Base-by-base conservation (phyloP, 1,139 yeast genomes). In the Scheffersomyces cryptocercus region DNA sequence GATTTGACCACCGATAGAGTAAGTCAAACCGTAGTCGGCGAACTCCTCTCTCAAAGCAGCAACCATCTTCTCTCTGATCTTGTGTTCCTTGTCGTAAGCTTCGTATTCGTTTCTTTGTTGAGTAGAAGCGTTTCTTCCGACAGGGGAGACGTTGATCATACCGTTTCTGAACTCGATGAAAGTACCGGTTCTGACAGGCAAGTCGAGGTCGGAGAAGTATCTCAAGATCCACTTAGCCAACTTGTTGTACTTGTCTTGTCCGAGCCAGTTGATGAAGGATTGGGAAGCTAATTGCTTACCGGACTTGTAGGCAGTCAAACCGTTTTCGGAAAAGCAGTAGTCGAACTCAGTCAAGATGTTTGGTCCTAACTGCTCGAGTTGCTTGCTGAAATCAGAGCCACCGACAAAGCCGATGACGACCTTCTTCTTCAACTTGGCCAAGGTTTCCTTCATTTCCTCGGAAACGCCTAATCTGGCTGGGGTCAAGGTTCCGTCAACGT, bases 131-230 rank as follows among this genome's bases (percentile, higher is more conserved):
- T 93, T 95, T 82, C 99, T 88, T 62, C 99, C 99, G 49, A 93
- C 82, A 56, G 99, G 99, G 13, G 97, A 90, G 49, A 93, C 89
- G 70, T 93, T 93, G 72, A 93, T 88, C 97, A 93, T 91, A 68
- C 99, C 99, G 70, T 93, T 93, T 82, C 99, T 89, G 81, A 93
- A 95, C 77, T 93, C 99, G 57, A 93, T 73, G 70, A 93, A 93
- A 50, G 99, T 93, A 71, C 99, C 99, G 77, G 97, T 85, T 84
- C 91, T 84, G 59, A 84, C 76, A 62, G 99, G 99, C 56, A 93
- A 70, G 53, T 95, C 99, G 48, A 95, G 68, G 37, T 86, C 87
- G 43, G 97, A 68, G 59, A 93, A 80, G 76, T 93, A 89, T 61
- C 80, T 81, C 65, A 93, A 80, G 64, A 90, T 82, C 73, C 89